Base-by-base conservation (phyloP, 108 stramenopile species). In the Schizochytrium sp. region DNA sequence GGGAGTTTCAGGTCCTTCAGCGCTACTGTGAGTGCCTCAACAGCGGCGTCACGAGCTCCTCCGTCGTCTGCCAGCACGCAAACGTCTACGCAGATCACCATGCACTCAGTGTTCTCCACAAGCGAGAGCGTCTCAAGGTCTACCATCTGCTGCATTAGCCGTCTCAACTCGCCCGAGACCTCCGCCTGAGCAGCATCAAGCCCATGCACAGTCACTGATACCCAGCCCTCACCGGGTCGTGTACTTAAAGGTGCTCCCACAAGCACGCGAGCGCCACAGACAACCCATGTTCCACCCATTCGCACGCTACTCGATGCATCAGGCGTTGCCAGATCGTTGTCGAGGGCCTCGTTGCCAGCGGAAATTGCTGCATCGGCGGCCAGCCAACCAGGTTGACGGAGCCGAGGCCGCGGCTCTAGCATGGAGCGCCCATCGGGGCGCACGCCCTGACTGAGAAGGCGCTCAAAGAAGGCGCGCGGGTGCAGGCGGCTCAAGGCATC, bases 401-500 rank as follows among this genome's bases (percentile, higher is more conserved):
- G 50, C 8, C 76, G 47, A 13, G 50, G 76, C 76, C 76, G 47
- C 17, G 50, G 38, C 76, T 83, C 76, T n/a, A 56, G 15, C 15
- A 83, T 10, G 47, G 50, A 13, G 76, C 76, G 76, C 38, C 76
- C 76, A 53, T 83, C 76, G 3, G 76, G 76, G 38, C 76, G 45
- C 47, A 83, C 76, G 47, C 76, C 76, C n/a, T 83, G 47, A 42
- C 55, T 53, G 38, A 83, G 15, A 8, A 83, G 53, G 5, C 76
- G 76, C 53, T 83, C 76, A 38, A 83, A 55, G 76, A 83, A 83
- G 17, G 76, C 76, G 47, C 76, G 76, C 76, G 76, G 76, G 53
- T 83, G 76, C 12, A 83, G 50, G 1, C 76, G 76, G 47, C 53
- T 49, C 50, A 83, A 40, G 50, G 76, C 76, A 44, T 69, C 64